phyloP scores from a whole-genome alignment of 2,329 filamentous ascomycete species.

The Arthrobotrys megalospora region DNA sequence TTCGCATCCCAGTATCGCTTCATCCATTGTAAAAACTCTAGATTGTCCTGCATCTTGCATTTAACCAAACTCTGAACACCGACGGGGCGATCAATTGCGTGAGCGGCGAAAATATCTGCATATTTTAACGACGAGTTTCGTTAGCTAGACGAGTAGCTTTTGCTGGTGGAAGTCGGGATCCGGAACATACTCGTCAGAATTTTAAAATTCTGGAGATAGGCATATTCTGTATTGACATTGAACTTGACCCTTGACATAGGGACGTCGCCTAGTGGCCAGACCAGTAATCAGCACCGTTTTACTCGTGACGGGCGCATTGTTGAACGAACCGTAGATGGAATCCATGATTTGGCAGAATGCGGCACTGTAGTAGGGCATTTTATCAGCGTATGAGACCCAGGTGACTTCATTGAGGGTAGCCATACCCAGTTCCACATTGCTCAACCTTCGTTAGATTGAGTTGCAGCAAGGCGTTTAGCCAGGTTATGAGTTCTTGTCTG shows the following conservation, averaged over 20 bases:
- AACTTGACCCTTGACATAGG: conserved; percentile 98
- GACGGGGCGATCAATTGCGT: conserved; percentile 89
- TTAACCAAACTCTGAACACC: conserved; percentile 91
- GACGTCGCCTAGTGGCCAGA: conserved; percentile 77
- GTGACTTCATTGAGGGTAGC: conserved; percentile 7
- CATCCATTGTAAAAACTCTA: conserved; percentile 97
- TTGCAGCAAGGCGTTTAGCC: conserved; percentile 97
- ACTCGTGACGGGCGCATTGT: not conserved
- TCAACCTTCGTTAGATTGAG: conserved; percentile 99
- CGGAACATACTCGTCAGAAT: conserved; percentile 84
- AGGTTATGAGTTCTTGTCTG: conserved; percentile 95
- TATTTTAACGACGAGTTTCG: conserved; percentile 15
- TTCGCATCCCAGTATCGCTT: conserved; percentile 99
- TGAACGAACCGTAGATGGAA: conserved; percentile 86
- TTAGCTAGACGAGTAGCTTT: conserved; percentile 25
- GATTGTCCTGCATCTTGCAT: conserved; percentile 99
- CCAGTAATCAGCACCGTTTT: not conserved
- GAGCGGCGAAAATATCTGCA: conserved; percentile 84
- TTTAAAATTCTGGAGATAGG: conserved; percentile 99
- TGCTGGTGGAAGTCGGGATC: not conserved
- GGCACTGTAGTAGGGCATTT: conserved; percentile 74
- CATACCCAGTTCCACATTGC: conserved; percentile 96
- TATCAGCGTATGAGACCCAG: conserved; percentile 33
- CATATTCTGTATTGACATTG: conserved; percentile 96
- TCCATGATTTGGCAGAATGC: conserved; percentile 98